A percentile compares a stretch with the other conserved stretches of the same genome.
phyloP scores from a whole-genome alignment of 805 yeast species.

The Suhomyces pyralidae region DNA sequence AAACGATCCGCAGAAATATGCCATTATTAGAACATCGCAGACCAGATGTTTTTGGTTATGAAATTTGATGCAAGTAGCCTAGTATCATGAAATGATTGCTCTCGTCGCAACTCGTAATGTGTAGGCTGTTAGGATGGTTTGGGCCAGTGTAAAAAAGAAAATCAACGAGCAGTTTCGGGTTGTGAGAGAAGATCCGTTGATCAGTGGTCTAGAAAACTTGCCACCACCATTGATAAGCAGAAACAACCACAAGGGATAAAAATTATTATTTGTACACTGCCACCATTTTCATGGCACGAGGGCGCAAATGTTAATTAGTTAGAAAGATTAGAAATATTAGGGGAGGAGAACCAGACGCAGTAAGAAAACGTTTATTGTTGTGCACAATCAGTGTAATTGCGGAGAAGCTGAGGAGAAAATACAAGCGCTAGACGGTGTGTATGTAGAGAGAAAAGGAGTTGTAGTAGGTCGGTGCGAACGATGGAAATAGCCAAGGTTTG shows the following conservation, averaged over 20 bases:
- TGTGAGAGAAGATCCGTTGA: neutral
- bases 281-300: neutral
- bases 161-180: neutral
- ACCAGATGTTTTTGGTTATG: slow-evolving; percentile 53
- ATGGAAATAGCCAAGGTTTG: neutral
- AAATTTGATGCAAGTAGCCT: slow-evolving; percentile 11
- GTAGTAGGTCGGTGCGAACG: neutral
- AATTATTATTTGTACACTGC: neutral
- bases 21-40: slow-evolving; percentile 77
- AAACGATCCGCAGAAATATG: slow-evolving; percentile 61
- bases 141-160: neutral
- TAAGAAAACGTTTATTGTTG: neutral
- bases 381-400: neutral
- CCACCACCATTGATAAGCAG: neutral
- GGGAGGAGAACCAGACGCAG: neutral
- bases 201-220: neutral
- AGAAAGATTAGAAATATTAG: neutral
- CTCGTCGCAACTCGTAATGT: too few relatives aligned
- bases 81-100: neutral
- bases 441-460: neutral
- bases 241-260: neutral
- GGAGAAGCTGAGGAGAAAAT: neutral
- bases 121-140: neutral
- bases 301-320: neutral
- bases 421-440: neutral